Evolutionary conservation across 2,329 filamentous ascomycete genomes (phyloP).

Genomic region (Fusarium clavum): DNA sequence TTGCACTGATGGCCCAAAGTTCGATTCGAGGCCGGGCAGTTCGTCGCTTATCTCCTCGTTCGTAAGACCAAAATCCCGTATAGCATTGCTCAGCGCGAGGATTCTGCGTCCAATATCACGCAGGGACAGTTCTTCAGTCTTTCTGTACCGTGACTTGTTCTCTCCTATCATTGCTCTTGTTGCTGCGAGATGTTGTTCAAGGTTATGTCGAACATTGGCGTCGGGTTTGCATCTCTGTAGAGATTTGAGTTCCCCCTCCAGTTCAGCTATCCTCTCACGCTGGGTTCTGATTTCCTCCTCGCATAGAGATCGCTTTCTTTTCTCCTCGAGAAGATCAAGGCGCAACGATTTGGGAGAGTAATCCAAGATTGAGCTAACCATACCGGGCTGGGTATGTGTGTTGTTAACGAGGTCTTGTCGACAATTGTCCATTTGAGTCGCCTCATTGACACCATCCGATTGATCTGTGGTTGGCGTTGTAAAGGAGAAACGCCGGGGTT

Average conservation of each 20-base stretch:
- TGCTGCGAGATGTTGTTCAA: background rate
- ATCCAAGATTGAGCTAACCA: background rate
- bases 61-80: background rate
- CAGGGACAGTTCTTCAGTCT: background rate
- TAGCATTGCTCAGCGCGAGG: background rate
- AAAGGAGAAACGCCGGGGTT: background rate
- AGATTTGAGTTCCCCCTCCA: background rate
- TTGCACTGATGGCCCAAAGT: background rate
- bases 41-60: background rate
- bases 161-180: background rate
- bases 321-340: background rate
- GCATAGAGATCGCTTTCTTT: background rate
- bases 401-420: background rate
- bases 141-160: background rate
- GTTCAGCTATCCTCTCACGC: background rate
- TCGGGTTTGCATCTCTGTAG: background rate
- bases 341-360: background rate
- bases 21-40: rapidly evolving
- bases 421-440: background rate
- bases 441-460: background rate
- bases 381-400: background rate
- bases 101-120: background rate
- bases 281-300: background rate
- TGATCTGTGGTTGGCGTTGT: background rate
- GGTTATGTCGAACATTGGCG: background rate